Base-by-base conservation (phyloP, 2,329 filamentous ascomycete species). In the Colletotrichum melonis region DNA sequence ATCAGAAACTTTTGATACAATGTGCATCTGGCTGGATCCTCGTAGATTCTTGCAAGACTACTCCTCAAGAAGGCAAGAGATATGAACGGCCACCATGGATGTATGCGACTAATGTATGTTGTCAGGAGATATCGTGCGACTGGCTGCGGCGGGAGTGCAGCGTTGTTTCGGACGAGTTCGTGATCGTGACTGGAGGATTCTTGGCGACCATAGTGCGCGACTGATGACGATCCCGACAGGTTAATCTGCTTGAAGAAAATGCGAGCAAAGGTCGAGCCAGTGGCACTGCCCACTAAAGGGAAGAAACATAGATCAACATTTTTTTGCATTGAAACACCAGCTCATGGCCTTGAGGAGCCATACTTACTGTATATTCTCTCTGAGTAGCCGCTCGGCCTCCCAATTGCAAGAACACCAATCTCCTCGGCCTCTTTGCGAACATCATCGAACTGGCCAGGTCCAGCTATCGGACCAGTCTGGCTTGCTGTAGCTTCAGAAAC, bases 81-180 rank as follows among this genome's bases (percentile, higher is more conserved):
- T 3, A 79, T 54, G n/a, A 79, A 72, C 2, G 78, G 78, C 78
- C 78, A 79, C 77, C 78, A 79, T 3, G 67, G 32, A n/a, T 79
- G 78, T n/a, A 79, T 62, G 2, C 71, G 71, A 26, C 74, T 69
- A 32, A 79, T 78, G 35, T 78, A 79, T 8, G 63, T 67, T 12
- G 42, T 35, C 11, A 78, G 42, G 3, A 78, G 71, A 7, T 71
- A 66, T 19, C 59, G 69, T 3, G 78, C 76, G 5, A 76, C 60
- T 3, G 69, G 54, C 16, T 74, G 74, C 2, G 78, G 75, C 1
- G 78, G 78, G 4, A 79, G 68, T 1, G 68, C 72, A n/a, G 77
- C 77, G 26, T 71, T 74, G 49, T 22, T 65, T 14, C 60, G 26
- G n/a, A 49, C 28, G 5, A 70, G 14, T 5, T 62, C 35, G 19